Percentiles rank a stretch among this genome's conserved stretches.
Evolutionary conservation across 2,329 filamentous ascomycete genomes (phyloP).

Genomic region (Botryosphaeria agaves): DNA sequence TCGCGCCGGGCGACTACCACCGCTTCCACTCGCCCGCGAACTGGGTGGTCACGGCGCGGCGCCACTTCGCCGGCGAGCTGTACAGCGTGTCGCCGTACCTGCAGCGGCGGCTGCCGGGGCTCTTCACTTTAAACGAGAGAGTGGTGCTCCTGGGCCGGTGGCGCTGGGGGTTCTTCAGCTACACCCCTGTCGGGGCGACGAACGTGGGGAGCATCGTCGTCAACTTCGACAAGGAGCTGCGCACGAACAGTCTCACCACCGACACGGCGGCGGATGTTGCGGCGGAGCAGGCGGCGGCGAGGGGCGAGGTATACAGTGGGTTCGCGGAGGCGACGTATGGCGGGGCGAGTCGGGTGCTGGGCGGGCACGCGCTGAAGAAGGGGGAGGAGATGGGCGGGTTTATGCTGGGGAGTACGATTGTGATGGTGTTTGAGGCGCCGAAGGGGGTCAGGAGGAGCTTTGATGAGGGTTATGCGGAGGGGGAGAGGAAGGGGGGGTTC

Average conservation of each 20-base stretch:
- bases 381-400: constrained; percentile 99
- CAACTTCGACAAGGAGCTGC: constrained; percentile 89
- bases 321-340: constrained; percentile 64
- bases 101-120: constrained; percentile 75
- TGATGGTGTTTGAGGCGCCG: constrained; percentile 91
- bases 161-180: constrained; percentile 96
- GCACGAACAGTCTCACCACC: constrained; percentile 80
- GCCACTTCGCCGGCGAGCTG: constrained; percentile 95
- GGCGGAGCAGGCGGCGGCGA: constrained; percentile 56
- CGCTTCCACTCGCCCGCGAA: constrained; percentile 90
- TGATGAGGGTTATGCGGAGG: constrained; percentile 40
- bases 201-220: constrained; percentile 94
- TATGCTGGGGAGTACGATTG: constrained; percentile 85
- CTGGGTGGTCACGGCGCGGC: constrained; percentile 86
- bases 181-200: constrained; percentile 87
- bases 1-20: constrained; percentile 95
- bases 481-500: constrained; percentile 48
- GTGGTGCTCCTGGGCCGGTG: constrained; percentile 86
- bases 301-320: constrained; percentile 73
- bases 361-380: constrained; percentile 64
- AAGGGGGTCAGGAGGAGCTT: constrained; percentile 38
- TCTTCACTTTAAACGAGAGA: constrained; percentile 93
- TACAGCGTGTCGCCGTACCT: constrained; percentile 92
- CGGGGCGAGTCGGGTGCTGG: constrained; percentile 56
- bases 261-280: constrained; percentile 83